Conservation (phyloP, 108 stramenopile genomes). For the Hondaea fermentalgiana region DNA sequence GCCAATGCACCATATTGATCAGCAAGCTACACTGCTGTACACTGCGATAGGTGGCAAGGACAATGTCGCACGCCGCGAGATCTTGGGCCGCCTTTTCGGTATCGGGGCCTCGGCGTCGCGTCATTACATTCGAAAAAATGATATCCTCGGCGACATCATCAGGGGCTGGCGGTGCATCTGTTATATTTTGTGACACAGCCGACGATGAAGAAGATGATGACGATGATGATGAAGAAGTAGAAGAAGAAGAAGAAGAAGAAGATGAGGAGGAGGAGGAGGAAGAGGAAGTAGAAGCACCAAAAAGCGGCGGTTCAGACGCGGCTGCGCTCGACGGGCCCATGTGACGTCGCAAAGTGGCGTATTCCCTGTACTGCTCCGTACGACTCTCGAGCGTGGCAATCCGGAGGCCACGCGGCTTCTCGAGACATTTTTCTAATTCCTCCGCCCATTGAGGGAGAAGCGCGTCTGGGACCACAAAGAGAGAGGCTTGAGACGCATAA, state of each 20-base stretch:
- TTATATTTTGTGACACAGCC: too few species aligned
- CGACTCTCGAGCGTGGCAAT: neutral
- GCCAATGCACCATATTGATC: neutral
- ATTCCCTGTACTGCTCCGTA: neutral
- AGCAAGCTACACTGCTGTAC: constrained; percentile 22
- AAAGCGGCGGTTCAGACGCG: neutral
- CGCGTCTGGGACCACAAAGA: constrained; percentile 64
- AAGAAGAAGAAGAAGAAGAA: too few species aligned
- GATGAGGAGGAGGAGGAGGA: too few species aligned
- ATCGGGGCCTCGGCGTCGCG: too few species aligned
- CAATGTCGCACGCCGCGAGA: neutral
- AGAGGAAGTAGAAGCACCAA: too few species aligned
- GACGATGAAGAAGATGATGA: too few species aligned
- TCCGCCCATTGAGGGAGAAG: constrained; percentile 56
- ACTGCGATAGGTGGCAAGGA: constrained; percentile 46
- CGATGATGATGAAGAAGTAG: too few species aligned
- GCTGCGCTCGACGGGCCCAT: neutral
- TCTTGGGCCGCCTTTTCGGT: neutral
- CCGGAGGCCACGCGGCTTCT: neutral
- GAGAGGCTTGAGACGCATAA: constrained; percentile 47
- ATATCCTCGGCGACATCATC: too few species aligned
- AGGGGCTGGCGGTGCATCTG: too few species aligned
- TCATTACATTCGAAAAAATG: too few species aligned
- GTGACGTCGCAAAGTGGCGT: neutral
- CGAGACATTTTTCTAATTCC: constrained; percentile 43